Evolutionary conservation across 306 rosid genomes (phyloP).

Genomic region (Prunus mira): DNA sequence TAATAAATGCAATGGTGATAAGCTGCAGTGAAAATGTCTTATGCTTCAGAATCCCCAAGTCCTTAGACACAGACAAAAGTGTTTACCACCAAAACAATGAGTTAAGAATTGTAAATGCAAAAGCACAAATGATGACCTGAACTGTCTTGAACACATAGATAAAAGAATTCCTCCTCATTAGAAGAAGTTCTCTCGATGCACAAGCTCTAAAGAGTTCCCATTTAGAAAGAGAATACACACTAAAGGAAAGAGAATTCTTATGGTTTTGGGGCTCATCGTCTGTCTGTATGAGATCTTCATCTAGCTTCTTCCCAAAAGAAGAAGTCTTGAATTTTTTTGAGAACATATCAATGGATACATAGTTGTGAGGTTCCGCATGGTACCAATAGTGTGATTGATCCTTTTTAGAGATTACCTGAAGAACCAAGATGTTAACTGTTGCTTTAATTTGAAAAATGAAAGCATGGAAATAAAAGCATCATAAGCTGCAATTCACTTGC

Average conservation of each 20-base stretch:
- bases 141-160: slow-evolving; percentile 31
- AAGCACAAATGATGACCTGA: slow-evolving; percentile 31
- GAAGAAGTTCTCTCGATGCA: slow-evolving; percentile 38
- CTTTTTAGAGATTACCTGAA: slow-evolving; percentile 37
- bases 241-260: slow-evolving; percentile 21
- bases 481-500: slow-evolving; percentile 12
- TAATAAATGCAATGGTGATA: slow-evolving; percentile 22
- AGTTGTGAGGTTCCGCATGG: slow-evolving; percentile 15
- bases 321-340: slow-evolving; percentile 32
- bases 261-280: slow-evolving; percentile 22
- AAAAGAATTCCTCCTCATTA: slow-evolving; percentile 44
- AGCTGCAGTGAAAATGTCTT: slow-evolving; percentile 29
- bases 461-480: not conserved
- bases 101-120: not conserved
- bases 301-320: slow-evolving; percentile 29
- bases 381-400: slow-evolving; percentile 51
- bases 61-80: too few relatives aligned
- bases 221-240: slow-evolving; percentile 31
- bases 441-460: not conserved
- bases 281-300: slow-evolving; percentile 24
- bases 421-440: not conserved
- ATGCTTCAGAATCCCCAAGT: slow-evolving; percentile 4
- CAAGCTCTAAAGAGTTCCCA: slow-evolving; percentile 50
- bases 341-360: slow-evolving; percentile 30
- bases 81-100: not conserved